Conservation (phyloP, 768 basidiomycete species). For the Trametes cingulata region DNA sequence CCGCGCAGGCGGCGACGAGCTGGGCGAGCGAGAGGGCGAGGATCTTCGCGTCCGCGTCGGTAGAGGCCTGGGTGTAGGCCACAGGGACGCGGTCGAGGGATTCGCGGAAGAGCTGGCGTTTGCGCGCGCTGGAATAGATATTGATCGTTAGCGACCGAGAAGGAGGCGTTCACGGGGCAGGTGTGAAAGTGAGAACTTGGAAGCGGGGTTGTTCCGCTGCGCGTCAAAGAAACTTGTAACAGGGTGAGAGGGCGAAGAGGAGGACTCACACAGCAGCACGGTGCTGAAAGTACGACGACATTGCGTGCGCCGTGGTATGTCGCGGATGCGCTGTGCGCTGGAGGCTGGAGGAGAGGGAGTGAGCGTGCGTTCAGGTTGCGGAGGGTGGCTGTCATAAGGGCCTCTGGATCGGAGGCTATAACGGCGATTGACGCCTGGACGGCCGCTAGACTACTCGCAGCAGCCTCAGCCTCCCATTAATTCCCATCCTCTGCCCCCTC, state of each 20-base stretch:
- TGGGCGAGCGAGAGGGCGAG: conserved; percentile 40
- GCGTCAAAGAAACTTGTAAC: not conserved
- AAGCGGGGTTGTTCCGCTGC: not conserved
- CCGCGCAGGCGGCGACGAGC: conserved; percentile 36
- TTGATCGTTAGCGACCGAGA: not conserved
- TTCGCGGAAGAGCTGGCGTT: conserved; percentile 35
- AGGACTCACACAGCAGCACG: conserved; percentile 20
- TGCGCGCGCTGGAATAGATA: conserved; percentile 31
- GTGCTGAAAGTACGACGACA: conserved; percentile 18
- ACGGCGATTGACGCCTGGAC: conserved; percentile 13
- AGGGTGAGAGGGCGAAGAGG: not conserved
- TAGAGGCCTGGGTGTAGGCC: conserved; percentile 32
- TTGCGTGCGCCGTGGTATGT: not conserved
- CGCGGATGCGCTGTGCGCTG: not conserved
- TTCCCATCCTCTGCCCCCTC: not conserved
- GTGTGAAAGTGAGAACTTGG: conserved; percentile 8
- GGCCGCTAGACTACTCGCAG: not conserved
- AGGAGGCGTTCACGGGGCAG: not conserved
- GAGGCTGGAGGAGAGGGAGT: not conserved
- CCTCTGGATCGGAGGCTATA: conserved; percentile 12
- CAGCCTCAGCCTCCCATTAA: not conserved
- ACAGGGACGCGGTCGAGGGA: conserved; percentile 34
- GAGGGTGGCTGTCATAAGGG: conserved; percentile 11
- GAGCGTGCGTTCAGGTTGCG: not conserved
- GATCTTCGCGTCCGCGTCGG: conserved; percentile 38